phyloP scores from a whole-genome alignment of 306 rosid species.

The Sicyos baderoa region DNA sequence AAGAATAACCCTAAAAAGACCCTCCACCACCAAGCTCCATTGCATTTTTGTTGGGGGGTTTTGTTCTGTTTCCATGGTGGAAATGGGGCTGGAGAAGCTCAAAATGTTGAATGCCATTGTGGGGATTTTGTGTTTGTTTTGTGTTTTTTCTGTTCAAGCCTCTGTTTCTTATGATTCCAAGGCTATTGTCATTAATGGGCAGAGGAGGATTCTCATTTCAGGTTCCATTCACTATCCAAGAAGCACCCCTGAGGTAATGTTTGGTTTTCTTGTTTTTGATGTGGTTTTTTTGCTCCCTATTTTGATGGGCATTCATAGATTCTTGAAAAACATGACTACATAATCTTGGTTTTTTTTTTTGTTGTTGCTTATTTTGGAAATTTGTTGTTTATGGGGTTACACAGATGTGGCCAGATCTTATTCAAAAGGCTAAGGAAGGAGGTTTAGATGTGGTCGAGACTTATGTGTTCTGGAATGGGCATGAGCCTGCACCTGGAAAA shows the following conservation, averaged over 20 bases:
- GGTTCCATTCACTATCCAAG: constrained; percentile 99
- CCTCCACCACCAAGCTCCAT: constrained; percentile 31
- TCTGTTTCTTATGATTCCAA: constrained; percentile 77
- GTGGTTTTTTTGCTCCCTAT: constrained; percentile 8
- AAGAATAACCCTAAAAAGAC: constrained; percentile 23
- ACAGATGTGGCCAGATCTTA: constrained; percentile 99
- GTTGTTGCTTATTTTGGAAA: background rate
- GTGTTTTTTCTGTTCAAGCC: constrained; percentile 40
- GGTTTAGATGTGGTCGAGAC: constrained; percentile 97
- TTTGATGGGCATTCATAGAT: constrained; percentile 29
- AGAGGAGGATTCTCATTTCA: constrained; percentile 77
- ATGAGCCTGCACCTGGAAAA: constrained; percentile 83
- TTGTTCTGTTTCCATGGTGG: constrained; percentile 17
- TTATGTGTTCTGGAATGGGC: constrained; percentile 99
- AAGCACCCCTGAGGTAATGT: constrained; percentile 84
- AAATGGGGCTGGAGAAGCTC: constrained; percentile 56
- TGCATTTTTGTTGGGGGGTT: constrained; percentile 5
- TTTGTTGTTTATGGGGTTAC: constrained; percentile 18
- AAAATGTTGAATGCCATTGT: constrained; percentile 58
- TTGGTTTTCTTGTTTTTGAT: background rate
- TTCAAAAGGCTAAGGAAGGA: constrained; percentile 94
- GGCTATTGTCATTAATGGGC: constrained; percentile 84
- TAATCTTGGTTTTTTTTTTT: too few species aligned
- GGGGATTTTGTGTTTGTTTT: constrained; percentile 29
- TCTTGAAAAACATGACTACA: constrained; percentile 3